Base-by-base conservation (phyloP, 2,329 filamentous ascomycete species). In the Colletotrichum agaves region DNA sequence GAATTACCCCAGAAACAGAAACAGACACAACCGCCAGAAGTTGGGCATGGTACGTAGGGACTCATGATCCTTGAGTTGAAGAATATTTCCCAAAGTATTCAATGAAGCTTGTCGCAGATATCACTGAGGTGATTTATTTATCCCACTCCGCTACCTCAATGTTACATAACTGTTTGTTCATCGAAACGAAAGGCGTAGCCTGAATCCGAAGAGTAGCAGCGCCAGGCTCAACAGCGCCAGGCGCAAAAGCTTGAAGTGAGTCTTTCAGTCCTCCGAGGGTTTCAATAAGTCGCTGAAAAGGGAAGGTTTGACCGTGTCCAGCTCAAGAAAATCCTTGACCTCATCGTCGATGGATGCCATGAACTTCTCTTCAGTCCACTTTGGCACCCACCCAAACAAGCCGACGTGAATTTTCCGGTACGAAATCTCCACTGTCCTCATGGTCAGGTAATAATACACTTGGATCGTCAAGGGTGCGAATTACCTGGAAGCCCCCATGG, bases 361-460 rank as follows among this genome's bases (percentile, higher is more conserved):
- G 33, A 74, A 72, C 61, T 46, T 70, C 27, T 72, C 50, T 53
- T 73, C 60, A 55, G 73, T 63, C 75, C 75, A 76, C n/a, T 69
- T 66, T 6, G 75, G 75, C 49, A 74, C 35, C 75, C 75, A 77
- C 3, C 74, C 75, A 19, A 77, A 59, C 75, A 19, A 77, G 61
- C 12, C 61, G 66, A 39, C 68, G 61, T 5, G 67, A 46, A 43
- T 75, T 74, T 0, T 70, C 58, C 3, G 72, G 50, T 39, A 73
- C 57, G 13, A 76, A 41, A 5, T 74, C 61, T 52, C 47, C 39
- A 27, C 53, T 60, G 5, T 8, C 35, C 15, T 11, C 8, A 11
- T n/a, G 27, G 23, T 53, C 50, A 46, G 11, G 35, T 11, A 19
- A 8, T 13, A 2, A 13, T 35, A 23, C 19, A 13, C 8, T 6